Evolutionary conservation across 306 rosid genomes (phyloP), one percentile per base, ranked within the genome.

Genomic region (Medicago lupulina): DNA sequence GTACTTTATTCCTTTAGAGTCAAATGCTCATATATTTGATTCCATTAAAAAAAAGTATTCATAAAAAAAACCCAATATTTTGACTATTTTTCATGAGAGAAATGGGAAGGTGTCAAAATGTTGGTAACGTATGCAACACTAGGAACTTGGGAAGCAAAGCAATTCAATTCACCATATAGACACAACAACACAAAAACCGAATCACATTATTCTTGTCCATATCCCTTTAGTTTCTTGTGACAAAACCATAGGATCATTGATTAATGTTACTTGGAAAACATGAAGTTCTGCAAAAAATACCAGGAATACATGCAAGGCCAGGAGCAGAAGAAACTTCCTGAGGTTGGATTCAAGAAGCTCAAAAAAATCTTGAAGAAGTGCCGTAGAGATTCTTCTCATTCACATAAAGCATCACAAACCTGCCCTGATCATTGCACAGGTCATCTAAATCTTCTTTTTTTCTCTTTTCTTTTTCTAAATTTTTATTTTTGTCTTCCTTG

Each of bases 271-370:
- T 67, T 39, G 47, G 16, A 72, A 74, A 86, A 81, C 44, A 95
- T 95, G 98, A 95, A 95, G 83, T 95, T 95, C 85, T 92, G 98
- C 86, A 95, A 95, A 88, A 89, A 72, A 80, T 95, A 95, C 78
- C 91, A 86, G 65, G 84, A 90, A 69, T 95, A 87, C 90, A 85
- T 92, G 93, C 90, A 88, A 79, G 87, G 85, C 58, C 97, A 95
- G 67, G 81, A 86, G 86, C 82, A 84, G 79, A 83, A 82, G 67
- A 87, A 90, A 49, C 88, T 90, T 13, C 98, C 96, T 7, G 97
- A 47, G 46, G 88, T 95, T 76, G 96, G 93, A 12, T 87, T 95
- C 82, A 95, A 95, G 86, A 90, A 88, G 83, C 97, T 89, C 57
- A 95, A 95, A 85, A 95, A 90, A 82, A 90, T 90, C 63, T 78